Conservation (phyloP, 2,329 filamentous ascomycete genomes). For the Fusarium sp. region DNA sequence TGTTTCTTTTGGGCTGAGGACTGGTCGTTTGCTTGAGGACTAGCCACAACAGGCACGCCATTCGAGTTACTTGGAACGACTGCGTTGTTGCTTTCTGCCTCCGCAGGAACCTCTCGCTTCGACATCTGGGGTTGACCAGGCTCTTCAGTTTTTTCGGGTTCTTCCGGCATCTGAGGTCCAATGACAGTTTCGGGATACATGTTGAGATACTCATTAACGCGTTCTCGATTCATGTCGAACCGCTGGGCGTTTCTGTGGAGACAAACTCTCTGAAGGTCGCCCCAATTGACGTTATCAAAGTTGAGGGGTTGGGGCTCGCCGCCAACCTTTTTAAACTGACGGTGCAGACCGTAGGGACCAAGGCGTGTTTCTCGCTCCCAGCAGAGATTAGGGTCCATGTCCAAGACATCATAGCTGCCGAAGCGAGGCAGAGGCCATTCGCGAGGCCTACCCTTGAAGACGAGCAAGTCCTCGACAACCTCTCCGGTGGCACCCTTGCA, state of each 20-base stretch:
- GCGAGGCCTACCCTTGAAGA: conserved; percentile 73
- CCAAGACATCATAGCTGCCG: conserved; percentile 73
- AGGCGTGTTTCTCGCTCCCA: conserved; percentile 80
- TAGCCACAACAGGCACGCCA: neutral
- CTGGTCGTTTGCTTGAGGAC: conserved; percentile 6
- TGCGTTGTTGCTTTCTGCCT: conserved; percentile 7
- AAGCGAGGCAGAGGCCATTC: conserved; percentile 73
- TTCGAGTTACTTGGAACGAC: neutral
- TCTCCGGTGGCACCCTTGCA: conserved; percentile 77
- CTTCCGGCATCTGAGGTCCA: conserved; percentile 30
- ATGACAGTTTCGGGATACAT: conserved; percentile 58
- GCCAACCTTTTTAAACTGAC: conserved; percentile 63
- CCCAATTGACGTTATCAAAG: conserved; percentile 80
- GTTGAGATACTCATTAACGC: conserved; percentile 61
- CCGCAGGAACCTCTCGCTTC: conserved; percentile 25
- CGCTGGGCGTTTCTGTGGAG: conserved; percentile 76
- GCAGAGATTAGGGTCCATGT: conserved; percentile 74
- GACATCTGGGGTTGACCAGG: conserved; percentile 19
- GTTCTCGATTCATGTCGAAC: conserved; percentile 64
- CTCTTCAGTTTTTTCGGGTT: conserved; percentile 21
- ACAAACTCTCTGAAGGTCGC: conserved; percentile 77
- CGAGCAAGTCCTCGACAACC: conserved; percentile 72
- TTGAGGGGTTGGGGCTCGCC: conserved; percentile 59
- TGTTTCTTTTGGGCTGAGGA: conserved; percentile 19
- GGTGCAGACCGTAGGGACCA: conserved; percentile 73